Evolutionary conservation across 1,284 basidiomycete species (phyloP).

Genomic region (Tilletia horrida): DNA sequence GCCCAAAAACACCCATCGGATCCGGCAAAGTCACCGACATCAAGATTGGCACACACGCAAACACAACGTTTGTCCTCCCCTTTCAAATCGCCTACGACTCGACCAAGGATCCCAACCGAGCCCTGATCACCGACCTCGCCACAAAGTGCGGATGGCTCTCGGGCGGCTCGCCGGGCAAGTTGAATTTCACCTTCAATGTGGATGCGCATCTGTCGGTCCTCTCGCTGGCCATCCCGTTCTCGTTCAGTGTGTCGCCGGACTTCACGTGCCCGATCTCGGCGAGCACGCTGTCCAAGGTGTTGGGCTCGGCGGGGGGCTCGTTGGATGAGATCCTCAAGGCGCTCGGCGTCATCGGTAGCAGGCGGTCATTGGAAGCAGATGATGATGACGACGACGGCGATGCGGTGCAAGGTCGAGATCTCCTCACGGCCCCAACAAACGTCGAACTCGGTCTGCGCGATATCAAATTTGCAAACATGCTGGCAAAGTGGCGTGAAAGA

Average conservation of each 20-base stretch:
- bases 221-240: constrained; percentile 35
- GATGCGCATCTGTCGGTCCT: constrained; percentile 36
- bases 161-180: constrained; percentile 42
- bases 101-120: constrained; percentile 62
- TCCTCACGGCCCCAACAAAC: not conserved
- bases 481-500: not conserved
- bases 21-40: constrained; percentile 58
- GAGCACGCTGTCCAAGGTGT: not conserved
- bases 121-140: constrained; percentile 67
- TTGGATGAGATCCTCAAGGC: constrained; percentile 1
- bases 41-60: constrained; percentile 65
- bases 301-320: constrained; percentile 2
- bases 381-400: not conserved
- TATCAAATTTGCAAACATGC: not conserved
- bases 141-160: constrained; percentile 66
- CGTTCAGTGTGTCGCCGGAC: constrained; percentile 19
- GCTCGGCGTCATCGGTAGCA: not conserved
- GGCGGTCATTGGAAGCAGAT: not conserved
- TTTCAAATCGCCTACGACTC: constrained; percentile 71
- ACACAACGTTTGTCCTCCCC: constrained; percentile 76
- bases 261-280: constrained; percentile 5
- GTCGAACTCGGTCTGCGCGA: not conserved
- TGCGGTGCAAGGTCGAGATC: not conserved
- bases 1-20: constrained; percentile 34
- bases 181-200: constrained; percentile 34